Conservation (phyloP, 768 basidiomycete genomes). For the Lactarius quietus region DNA sequence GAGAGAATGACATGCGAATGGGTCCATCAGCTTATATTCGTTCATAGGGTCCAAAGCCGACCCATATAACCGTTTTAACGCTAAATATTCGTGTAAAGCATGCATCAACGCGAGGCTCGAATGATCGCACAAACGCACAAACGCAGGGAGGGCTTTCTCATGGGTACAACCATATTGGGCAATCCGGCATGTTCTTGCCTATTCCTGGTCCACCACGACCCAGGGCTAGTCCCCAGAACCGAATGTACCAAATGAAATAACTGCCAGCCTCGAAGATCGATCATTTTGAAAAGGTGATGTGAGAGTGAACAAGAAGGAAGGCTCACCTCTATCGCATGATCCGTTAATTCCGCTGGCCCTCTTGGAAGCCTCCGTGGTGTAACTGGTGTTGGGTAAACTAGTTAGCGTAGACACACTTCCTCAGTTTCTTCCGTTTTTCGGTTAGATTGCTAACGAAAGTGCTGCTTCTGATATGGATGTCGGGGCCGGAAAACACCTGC, state of each 20-base stretch:
- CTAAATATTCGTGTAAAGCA: too few species aligned
- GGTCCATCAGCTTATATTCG: neutral
- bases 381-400: too few species aligned
- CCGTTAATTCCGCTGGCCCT: neutral
- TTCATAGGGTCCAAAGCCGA: too few species aligned
- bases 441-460: slow-evolving; percentile 1
- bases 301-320: neutral
- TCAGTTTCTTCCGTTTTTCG: neutral
- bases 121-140: too few species aligned
- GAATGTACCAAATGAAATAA: slow-evolving; percentile 3
- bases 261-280: neutral
- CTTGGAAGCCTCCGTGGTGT: neutral
- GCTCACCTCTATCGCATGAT: slow-evolving; percentile 11
- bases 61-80: too few species aligned
- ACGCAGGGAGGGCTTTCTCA: too few species aligned
- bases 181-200: too few species aligned
- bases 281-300: neutral
- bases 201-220: neutral
- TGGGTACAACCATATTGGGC: neutral
- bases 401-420: too few species aligned
- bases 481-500: slow-evolving; percentile 5
- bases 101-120: too few species aligned
- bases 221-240: neutral
- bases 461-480: neutral
- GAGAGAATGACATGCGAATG: neutral